Percentiles rank a stretch among this genome's conserved stretches.
phyloP scores from a whole-genome alignment of 2,329 filamentous ascomycete genomes.

The Raffaelea albimanens region DNA sequence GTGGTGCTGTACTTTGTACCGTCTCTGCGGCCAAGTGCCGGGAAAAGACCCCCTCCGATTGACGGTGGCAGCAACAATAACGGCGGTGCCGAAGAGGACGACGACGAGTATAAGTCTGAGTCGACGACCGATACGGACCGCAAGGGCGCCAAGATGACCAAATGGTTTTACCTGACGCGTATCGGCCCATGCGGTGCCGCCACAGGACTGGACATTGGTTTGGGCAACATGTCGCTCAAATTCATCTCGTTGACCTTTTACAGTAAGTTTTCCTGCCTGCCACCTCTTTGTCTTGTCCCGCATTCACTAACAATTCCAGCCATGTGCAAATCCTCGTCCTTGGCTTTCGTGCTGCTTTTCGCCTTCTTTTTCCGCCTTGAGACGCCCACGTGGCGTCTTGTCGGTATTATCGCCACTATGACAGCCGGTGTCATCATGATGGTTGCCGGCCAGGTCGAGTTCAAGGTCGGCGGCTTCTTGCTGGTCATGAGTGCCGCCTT shows the following conservation, averaged over 20 bases:
- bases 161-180: slow-evolving; percentile 82
- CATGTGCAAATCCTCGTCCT: slow-evolving; percentile 97
- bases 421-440: slow-evolving; percentile 92
- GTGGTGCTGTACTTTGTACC: slow-evolving; percentile 76
- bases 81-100: slow-evolving; percentile 54
- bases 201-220: slow-evolving; percentile 88
- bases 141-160: slow-evolving; percentile 54
- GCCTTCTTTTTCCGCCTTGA: slow-evolving; percentile 92
- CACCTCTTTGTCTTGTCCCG: background rate
- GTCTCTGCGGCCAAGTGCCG: slow-evolving; percentile 51
- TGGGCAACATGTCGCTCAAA: slow-evolving; percentile 91
- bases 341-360: slow-evolving; percentile 91
- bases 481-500: slow-evolving; percentile 90
- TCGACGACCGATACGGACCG: slow-evolving; percentile 30
- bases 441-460: slow-evolving; percentile 91
- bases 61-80: slow-evolving; percentile 27
- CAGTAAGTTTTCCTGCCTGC: slow-evolving; percentile 41
- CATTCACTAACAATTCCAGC: slow-evolving; percentile 32
- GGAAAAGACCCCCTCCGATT: slow-evolving; percentile 27
- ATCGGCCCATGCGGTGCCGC: slow-evolving; percentile 87
- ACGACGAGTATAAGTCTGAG: slow-evolving; percentile 34
- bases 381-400: slow-evolving; percentile 73
- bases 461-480: slow-evolving; percentile 76
- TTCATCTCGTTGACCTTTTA: slow-evolving; percentile 97
- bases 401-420: slow-evolving; percentile 85